Evolutionary conservation across 1,139 yeast species (phyloP).

Genomic region (Kurtzmaniella quercitrusa): DNA sequence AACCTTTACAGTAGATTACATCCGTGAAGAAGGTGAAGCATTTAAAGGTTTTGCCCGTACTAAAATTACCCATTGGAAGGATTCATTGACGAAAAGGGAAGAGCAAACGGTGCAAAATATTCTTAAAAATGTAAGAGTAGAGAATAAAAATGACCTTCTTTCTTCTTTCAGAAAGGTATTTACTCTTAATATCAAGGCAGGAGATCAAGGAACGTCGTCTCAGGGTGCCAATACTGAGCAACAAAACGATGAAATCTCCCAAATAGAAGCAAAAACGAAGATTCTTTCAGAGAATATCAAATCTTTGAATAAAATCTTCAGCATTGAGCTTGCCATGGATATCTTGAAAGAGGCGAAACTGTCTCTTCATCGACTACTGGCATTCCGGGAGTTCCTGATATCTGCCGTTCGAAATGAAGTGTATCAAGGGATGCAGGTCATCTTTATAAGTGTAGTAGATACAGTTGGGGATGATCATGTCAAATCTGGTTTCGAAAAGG

Average conservation of each 20-base stretch:
- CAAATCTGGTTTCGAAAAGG: constrained; percentile 77
- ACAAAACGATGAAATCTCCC: constrained; percentile 25
- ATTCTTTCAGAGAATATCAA: constrained; percentile 42
- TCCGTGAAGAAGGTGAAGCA: constrained; percentile 37
- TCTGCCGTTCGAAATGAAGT: constrained; percentile 28
- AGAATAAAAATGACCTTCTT: constrained; percentile 43
- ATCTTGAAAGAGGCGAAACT: constrained; percentile 36
- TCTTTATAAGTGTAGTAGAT: constrained; percentile 64
- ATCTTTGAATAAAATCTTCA: constrained; percentile 35
- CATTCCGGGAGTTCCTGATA: constrained; percentile 32
- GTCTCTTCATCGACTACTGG: constrained; percentile 29
- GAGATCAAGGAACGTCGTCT: constrained; percentile 11
- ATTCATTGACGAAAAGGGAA: constrained; percentile 31
- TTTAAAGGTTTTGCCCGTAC: constrained; percentile 25
- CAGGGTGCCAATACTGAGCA: constrained; percentile 6
- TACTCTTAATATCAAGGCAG: constrained; percentile 30
- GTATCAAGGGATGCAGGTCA: constrained; percentile 41
- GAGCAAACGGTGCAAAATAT: constrained; percentile 38
- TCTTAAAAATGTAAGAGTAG: constrained; percentile 36
- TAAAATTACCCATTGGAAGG: constrained; percentile 32
- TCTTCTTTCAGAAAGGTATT: constrained; percentile 62
- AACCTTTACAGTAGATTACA: constrained; percentile 45
- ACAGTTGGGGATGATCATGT: constrained; percentile 71
- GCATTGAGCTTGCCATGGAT: constrained; percentile 37
- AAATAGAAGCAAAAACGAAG: constrained; percentile 41